phyloP scores from a whole-genome alignment of 345 rosid genomes.

The Eucalyptus grandis region DNA sequence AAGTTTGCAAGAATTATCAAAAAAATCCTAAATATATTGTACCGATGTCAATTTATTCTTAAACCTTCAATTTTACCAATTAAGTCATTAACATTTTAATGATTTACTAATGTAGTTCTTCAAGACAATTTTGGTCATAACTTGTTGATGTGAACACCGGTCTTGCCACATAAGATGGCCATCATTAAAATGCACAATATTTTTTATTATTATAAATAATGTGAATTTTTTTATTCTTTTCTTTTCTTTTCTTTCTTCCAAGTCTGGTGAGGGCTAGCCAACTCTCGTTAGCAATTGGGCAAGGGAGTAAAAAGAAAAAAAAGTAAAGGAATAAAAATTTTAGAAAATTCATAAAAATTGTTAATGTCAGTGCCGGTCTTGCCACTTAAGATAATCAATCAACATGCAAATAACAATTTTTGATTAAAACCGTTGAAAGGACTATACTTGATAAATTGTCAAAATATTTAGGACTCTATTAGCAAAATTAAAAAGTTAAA shows the following conservation, averaged over 20 bases:
- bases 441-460: rapidly evolving
- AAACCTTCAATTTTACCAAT: too few relatives aligned
- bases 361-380: rapidly evolving
- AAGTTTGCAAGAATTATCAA: neutral
- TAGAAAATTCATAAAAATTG: too few relatives aligned
- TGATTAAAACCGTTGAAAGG: rapidly evolving
- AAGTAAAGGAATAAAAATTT: too few relatives aligned
- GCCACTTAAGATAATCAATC: neutral
- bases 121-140: neutral
- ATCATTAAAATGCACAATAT: too few relatives aligned
- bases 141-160: rapidly evolving
- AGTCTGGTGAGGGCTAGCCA: neutral
- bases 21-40: neutral
- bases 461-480: too few relatives aligned
- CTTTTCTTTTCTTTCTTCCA: too few relatives aligned
- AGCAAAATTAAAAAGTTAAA: neutral
- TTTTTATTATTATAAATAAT: too few relatives aligned
- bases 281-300: too few relatives aligned
- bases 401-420: neutral
- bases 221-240: neutral
- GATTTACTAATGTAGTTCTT: neutral
- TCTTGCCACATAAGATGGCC: neutral
- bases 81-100: neutral
- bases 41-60: too few relatives aligned
- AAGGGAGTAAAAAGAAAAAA: too few relatives aligned